A percentile compares a stretch with the other conserved stretches of the same genome.
Evolutionary conservation across 192 early-diverging fungal genomes (phyloP).

Genomic region (Rhizophagus sp.): DNA sequence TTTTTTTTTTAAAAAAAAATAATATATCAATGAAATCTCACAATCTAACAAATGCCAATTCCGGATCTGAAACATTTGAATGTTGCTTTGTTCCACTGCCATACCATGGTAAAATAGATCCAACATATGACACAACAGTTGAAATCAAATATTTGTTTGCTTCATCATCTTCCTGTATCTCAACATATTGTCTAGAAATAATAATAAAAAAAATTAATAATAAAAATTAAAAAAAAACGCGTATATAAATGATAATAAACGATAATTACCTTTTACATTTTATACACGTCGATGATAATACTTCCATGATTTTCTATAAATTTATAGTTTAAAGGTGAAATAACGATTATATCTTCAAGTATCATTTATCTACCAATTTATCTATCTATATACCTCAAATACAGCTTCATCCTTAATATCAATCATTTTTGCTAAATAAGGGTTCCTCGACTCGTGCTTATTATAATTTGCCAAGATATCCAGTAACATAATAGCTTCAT

Average conservation of each 20-base stretch:
- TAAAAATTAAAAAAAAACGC: neutral
- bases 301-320: conserved; percentile 29
- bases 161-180: conserved; percentile 50
- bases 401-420: conserved; percentile 36
- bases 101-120: conserved; percentile 42
- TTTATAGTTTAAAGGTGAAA: neutral
- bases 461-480: conserved; percentile 59
- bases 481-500: conserved; percentile 47
- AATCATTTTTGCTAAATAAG: conserved; percentile 42
- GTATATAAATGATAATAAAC: neutral
- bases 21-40: conserved; percentile 17
- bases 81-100: conserved; percentile 17
- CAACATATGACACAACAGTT: conserved; percentile 44
- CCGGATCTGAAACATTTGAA: conserved; percentile 34
- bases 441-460: conserved; percentile 55
- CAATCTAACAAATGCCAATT: conserved; percentile 42
- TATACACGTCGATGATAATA: conserved; percentile 1
- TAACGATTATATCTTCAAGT: too few relatives aligned
- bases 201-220: neutral
- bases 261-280: conserved; percentile 17
- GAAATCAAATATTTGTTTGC: conserved; percentile 39
- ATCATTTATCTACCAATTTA: too few relatives aligned
- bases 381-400: conserved; percentile 28
- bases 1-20: neutral
- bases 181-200: conserved; percentile 39